phyloP scores from a whole-genome alignment of 306 rosid species.

The Hippophae rhamnoides region DNA sequence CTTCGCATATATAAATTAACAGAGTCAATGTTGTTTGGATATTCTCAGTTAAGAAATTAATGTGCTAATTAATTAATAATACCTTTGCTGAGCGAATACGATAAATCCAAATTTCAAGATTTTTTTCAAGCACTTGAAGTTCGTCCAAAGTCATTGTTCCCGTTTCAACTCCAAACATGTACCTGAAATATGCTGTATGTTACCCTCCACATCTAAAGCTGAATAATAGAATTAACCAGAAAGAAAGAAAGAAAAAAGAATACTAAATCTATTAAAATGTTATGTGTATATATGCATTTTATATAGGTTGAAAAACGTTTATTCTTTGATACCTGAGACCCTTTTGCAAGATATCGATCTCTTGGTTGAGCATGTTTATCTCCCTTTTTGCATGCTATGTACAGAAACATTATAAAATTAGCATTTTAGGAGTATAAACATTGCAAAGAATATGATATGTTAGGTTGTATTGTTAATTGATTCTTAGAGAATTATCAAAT shows the following conservation, averaged over 20 bases:
- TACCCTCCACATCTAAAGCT: too few species aligned
- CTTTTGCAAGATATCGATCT: slow-evolving; percentile 58
- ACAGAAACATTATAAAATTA: background rate
- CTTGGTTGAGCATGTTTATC: slow-evolving; percentile 47
- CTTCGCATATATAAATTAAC: background rate
- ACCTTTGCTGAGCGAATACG: slow-evolving; percentile 82
- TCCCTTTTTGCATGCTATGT: slow-evolving; percentile 61
- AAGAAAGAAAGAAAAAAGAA: too few species aligned
- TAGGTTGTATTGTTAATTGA: too few species aligned
- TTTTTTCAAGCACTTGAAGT: slow-evolving; percentile 61
- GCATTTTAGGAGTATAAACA: too few species aligned
- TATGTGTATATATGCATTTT: background rate
- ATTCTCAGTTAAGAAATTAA: background rate
- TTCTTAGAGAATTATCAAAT: too few species aligned
- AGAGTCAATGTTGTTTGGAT: background rate
- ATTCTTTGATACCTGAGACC: slow-evolving; percentile 52
- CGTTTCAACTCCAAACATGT: slow-evolving; percentile 60
- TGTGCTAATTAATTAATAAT: background rate
- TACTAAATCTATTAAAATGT: background rate
- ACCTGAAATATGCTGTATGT: slow-evolving; percentile 21
- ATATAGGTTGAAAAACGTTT: background rate
- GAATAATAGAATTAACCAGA: too few species aligned
- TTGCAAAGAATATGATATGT: too few species aligned
- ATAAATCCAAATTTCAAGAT: slow-evolving; percentile 80
- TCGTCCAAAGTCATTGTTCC: slow-evolving; percentile 58